A percentile compares a stretch with the other conserved stretches of the same genome.
Conservation (phyloP, 306 rosid genomes). For the Crotalaria pallida region DNA sequence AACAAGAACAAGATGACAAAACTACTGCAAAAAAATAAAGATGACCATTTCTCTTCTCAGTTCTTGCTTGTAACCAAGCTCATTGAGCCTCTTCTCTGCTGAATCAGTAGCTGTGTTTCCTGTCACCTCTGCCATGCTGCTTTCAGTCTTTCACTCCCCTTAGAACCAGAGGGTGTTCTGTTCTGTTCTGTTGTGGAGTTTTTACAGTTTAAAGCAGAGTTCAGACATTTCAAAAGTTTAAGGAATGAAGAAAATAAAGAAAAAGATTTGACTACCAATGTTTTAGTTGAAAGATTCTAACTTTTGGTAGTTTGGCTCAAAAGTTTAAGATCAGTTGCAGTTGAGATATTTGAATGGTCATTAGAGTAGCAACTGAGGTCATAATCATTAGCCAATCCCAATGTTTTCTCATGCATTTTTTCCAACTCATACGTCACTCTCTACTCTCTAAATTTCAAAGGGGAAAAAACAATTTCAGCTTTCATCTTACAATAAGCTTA, state of each 20-base stretch:
- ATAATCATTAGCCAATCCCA: not conserved
- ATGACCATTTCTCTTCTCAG: conserved; percentile 74
- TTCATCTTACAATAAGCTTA: too few relatives aligned
- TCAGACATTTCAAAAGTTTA: not conserved
- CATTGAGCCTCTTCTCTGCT: conserved; percentile 73
- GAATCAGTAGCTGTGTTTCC: conserved; percentile 47
- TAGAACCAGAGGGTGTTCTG: not conserved
- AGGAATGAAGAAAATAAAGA: not conserved
- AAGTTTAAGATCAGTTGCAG: not conserved
- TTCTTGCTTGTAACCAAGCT: conserved; percentile 90
- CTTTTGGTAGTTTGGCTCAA: not conserved
- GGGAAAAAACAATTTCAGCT: too few relatives aligned
- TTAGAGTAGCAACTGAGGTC: not conserved
- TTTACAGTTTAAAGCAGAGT: not conserved
- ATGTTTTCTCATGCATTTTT: not conserved
- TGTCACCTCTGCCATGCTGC: conserved; percentile 1
- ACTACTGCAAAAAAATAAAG: not conserved
- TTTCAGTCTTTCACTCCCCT: conserved; percentile 19
- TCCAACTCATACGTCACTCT: not conserved
- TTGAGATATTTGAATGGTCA: conserved; percentile 3
- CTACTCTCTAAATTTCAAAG: too few relatives aligned
- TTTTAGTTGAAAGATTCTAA: conserved; percentile 21
- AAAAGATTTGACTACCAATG: conserved; percentile 6
- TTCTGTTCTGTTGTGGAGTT: too few relatives aligned
- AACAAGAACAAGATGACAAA: not conserved